These are phyloP conservation scores for Neospora caninum DNA, from an alignment of 169 alveolate genomes.

Conservation along the genomic window DNA sequence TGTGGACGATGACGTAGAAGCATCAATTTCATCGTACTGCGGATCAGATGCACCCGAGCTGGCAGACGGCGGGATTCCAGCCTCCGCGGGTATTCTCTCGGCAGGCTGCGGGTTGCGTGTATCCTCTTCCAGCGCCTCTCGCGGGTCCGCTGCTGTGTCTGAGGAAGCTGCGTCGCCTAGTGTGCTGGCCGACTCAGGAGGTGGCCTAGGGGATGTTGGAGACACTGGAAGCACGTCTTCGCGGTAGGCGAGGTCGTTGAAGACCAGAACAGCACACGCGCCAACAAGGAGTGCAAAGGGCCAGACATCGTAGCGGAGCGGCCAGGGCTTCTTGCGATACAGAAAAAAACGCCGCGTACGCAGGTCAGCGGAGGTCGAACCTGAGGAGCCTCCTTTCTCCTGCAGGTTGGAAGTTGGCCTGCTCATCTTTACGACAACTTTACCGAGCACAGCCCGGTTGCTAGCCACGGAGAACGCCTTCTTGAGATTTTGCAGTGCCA, in stretches of 20 bases:
- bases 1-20: background rate
- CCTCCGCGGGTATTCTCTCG: background rate
- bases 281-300: background rate
- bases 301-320: slow-evolving; percentile 18
- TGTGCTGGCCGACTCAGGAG: background rate
- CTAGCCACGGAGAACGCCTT: background rate
- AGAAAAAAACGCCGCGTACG: background rate
- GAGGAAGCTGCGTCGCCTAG: background rate
- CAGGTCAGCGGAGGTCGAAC: background rate
- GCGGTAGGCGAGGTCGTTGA: background rate
- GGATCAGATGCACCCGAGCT: background rate
- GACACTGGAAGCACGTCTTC: background rate
- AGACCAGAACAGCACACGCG: background rate
- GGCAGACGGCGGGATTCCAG: background rate
- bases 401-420: background rate
- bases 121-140: background rate
- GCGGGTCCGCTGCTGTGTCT: background rate
- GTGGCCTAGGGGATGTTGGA: background rate
- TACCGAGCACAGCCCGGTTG: background rate
- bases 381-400: background rate
- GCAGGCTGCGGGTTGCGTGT: background rate
- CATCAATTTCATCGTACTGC: background rate
- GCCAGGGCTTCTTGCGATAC: slow-evolving; percentile 30
- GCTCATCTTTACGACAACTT: background rate
- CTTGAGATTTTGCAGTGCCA: background rate